phyloP scores from a whole-genome alignment of 176 grass and related monocot genomes.

The Olyra latifolia region DNA sequence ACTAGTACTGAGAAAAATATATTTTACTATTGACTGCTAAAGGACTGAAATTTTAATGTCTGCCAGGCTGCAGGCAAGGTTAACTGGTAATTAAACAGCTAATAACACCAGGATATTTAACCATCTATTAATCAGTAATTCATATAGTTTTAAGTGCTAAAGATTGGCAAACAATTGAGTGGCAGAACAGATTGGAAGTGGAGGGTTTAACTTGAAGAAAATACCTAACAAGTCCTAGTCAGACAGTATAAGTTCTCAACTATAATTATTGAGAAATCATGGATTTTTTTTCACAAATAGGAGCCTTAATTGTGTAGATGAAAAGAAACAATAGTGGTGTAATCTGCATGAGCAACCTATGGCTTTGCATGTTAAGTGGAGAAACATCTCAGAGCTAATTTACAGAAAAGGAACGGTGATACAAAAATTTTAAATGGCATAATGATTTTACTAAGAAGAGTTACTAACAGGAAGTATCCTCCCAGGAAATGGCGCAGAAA shows the following conservation, averaged over 20 bases:
- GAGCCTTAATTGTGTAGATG: not conserved
- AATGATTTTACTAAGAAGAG: constrained; percentile 17
- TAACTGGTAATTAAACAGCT: constrained; percentile 14
- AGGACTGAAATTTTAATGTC: not conserved
- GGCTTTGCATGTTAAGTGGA: not conserved
- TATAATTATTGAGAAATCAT: not conserved
- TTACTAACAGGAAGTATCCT: constrained; percentile 79
- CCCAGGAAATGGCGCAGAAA: constrained; percentile 76
- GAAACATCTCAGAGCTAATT: not conserved
- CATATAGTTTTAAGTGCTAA: not conserved
- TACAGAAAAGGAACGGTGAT: not conserved
- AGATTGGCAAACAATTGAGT: not conserved
- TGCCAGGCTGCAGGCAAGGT: not conserved
- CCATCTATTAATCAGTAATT: not conserved
- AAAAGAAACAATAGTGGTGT: not conserved
- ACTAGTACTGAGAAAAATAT: not conserved
- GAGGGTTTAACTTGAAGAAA: not conserved
- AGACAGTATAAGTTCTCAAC: not conserved
- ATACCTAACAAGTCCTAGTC: not conserved
- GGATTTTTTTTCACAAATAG: not conserved
- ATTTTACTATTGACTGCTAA: not conserved
- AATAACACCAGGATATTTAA: not conserved
- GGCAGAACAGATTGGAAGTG: not conserved
- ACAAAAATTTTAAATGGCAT: not conserved
- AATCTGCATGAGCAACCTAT: constrained; percentile 18